phyloP scores from a whole-genome alignment of 164 flowering plant species.

The Magnolia changhungtana region DNA sequence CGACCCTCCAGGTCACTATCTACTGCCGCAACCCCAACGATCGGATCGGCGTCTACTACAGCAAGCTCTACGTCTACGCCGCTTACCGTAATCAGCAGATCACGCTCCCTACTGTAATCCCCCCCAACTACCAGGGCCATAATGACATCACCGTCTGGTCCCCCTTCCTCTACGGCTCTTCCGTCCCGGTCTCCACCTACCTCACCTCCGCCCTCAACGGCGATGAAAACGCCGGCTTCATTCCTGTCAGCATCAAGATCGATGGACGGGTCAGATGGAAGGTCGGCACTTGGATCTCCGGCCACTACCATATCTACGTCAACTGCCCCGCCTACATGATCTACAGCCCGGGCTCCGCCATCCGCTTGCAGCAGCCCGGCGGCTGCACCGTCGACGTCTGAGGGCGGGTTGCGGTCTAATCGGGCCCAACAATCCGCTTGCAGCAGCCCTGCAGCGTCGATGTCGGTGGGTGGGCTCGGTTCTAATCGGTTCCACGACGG shows the following conservation, averaged over 20 bases:
- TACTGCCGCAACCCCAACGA: constrained; percentile 18
- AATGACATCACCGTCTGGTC: constrained; percentile 15
- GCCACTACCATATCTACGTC: constrained; percentile 16
- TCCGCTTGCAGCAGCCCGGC: constrained; percentile 2
- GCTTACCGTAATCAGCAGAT: constrained; percentile 22
- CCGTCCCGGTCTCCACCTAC: constrained; percentile 18
- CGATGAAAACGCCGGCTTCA: background rate
- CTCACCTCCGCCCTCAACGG: constrained; percentile 5
- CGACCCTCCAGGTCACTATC: constrained; percentile 12
- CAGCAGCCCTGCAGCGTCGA: constrained; percentile 11
- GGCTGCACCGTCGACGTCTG: constrained; percentile 12
- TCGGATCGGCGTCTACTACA: constrained; percentile 21
- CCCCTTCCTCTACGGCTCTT: constrained; percentile 11
- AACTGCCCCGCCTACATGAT: constrained; percentile 12
- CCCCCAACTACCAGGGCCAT: constrained; percentile 14
- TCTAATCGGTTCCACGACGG: background rate
- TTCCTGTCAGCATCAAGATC: constrained; percentile 5
- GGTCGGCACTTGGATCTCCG: constrained; percentile 21
- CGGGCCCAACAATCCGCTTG: background rate
- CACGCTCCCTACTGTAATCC: constrained; percentile 5
- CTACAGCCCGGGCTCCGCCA: background rate
- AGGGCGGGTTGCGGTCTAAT: background rate
- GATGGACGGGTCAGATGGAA: constrained; percentile 21
- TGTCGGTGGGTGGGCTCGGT: constrained; percentile 4
- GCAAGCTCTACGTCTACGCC: constrained; percentile 10